phyloP scores from a whole-genome alignment of 2,329 filamentous ascomycete genomes.

The Fusarium paranaense region DNA sequence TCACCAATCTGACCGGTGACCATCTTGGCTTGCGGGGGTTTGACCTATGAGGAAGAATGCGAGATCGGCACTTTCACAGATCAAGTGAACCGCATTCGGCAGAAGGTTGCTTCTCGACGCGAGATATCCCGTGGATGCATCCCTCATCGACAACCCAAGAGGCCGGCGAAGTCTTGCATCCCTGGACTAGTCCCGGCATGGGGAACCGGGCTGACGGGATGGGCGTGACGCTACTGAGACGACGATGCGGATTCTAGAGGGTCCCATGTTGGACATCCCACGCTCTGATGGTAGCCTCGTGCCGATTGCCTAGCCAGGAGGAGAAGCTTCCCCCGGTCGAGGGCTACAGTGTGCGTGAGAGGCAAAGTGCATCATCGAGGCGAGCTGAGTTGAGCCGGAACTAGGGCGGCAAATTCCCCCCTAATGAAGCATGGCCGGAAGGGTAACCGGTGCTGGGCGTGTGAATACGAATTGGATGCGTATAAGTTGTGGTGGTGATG shows the following conservation, averaged over 20 bases:
- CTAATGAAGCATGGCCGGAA: conserved; percentile 4
- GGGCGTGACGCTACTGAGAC: conserved; percentile 1
- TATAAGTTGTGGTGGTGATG: conserved; percentile 16
- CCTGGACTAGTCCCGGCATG: background rate
- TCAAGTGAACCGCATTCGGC: conserved; percentile 13
- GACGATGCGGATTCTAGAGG: conserved; percentile 8
- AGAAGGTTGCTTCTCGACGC: background rate
- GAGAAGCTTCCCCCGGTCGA: conserved; percentile 10
- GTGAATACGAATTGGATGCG: conserved; percentile 1
- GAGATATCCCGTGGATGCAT: conserved; percentile 9
- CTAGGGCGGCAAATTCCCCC: background rate
- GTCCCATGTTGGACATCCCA: conserved; percentile 24
- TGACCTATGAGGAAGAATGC: conserved; percentile 26
- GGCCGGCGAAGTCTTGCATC: background rate
- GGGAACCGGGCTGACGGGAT: conserved; percentile 34
- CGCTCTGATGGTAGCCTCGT: background rate
- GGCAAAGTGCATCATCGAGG: conserved; percentile 29
- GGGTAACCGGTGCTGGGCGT: conserved; percentile 3
- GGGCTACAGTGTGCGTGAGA: conserved; percentile 3
- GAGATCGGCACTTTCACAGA: conserved; percentile 36
- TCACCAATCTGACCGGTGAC: conserved; percentile 13
- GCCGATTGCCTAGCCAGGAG: conserved; percentile 20
- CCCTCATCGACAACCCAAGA: conserved; percentile 4
- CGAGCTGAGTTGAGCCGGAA: background rate
- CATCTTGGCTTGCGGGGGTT: conserved; percentile 17